Percentiles rank a stretch among this genome's conserved stretches.
These are phyloP conservation scores for Naematelia encephala DNA, from an alignment of 768 basidiomycete genomes.

Conservation along the genomic window DNA sequence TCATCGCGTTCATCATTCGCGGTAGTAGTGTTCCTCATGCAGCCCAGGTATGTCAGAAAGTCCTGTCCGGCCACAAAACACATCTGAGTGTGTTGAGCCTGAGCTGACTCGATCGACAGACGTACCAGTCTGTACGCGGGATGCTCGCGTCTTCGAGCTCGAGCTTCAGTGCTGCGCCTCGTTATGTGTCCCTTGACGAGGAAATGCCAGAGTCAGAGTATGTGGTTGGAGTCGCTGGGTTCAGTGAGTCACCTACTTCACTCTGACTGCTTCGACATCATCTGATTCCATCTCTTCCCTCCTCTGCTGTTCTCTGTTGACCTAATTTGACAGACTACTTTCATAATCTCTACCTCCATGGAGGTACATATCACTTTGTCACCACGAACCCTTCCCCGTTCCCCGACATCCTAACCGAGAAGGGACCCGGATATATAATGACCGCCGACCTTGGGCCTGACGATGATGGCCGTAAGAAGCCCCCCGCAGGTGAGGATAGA, in stretches of 20 bases:
- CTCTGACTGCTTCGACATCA: neutral
- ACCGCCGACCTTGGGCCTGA: constrained; percentile 21
- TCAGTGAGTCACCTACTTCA: constrained; percentile 17
- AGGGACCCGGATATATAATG: constrained; percentile 14
- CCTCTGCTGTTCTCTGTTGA: neutral
- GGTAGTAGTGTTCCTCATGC: neutral
- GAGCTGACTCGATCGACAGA: neutral
- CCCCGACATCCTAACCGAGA: constrained; percentile 12
- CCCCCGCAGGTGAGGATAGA: constrained; percentile 22
- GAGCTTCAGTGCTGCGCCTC: neutral
- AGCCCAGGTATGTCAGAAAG: neutral
- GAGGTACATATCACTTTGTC: constrained; percentile 29
- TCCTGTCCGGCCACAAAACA: neutral
- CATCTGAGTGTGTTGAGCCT: too few relatives aligned
- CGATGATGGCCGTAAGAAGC: neutral
- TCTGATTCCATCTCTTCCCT: neutral
- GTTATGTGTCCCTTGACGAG: neutral
- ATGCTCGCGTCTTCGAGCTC: neutral
- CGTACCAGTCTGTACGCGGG: neutral
- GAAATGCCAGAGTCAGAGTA: constrained; percentile 14
- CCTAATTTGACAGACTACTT: neutral
- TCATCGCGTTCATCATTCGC: neutral
- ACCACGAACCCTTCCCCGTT: constrained; percentile 15
- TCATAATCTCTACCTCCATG: constrained; percentile 31
- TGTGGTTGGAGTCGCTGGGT: constrained; percentile 25